Evolutionary conservation across 2,329 filamentous ascomycete genomes (phyloP), one percentile per base, ranked within the genome.

Genomic region (Aspergillus sp.): DNA sequence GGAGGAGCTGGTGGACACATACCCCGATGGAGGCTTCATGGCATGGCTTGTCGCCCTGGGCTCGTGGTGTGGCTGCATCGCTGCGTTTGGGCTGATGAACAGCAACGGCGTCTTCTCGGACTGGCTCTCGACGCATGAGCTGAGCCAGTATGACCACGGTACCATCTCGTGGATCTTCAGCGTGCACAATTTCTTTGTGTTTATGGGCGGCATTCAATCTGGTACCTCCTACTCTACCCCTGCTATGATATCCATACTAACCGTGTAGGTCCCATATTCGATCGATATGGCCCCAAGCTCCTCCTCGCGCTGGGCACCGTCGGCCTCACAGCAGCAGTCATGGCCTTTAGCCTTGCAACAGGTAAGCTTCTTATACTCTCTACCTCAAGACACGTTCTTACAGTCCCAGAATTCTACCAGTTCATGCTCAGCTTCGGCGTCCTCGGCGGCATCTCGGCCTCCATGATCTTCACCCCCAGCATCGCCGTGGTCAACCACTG

Each of bases 1-100:
- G 27, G 27, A 31, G 9, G 27, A 31, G 3, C 27, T 31, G 27
- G 27, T 31, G 27, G 27, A 31, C 9, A 31, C 27, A 31, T 62
- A 59, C 27, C 61, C 61, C 4, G 61, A 63, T 23, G 61, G 59
- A 33, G 59, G 76, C 1, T 58, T 66, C 6, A 65, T 68, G 14
- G 76, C 76, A 40, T 78, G 76, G 75, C 64, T 75, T 3, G 75
- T 76, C 4, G 74, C 75, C 5, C 46, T 71, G 1, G 74, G 75
- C 1, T 71, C 69, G 9, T 69, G 72, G 56, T 76, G 63, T 59
- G 71, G 15, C 61, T 70, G 61, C 65, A 71, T 33, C 62, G 57
- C 64, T 17, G 59, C 70, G 0, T 72, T 78, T 15, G 75, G 75
- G 1, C 64, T 77, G 24, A 69, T 71, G 64, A 76, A 77, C 53